Evolutionary conservation across 257 asterid genomes (phyloP).

Genomic region (Verbascum thapsus): DNA sequence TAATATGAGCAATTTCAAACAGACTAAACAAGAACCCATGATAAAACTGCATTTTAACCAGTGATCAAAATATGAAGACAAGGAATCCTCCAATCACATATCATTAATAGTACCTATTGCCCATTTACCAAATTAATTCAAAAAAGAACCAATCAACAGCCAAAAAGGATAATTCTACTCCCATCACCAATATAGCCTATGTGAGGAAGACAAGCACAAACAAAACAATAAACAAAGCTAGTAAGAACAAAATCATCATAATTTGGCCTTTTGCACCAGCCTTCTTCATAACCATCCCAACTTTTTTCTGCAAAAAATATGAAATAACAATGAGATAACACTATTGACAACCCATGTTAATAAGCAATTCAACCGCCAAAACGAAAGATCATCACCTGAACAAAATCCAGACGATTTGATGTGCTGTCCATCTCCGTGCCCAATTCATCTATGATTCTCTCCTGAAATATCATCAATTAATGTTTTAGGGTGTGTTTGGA

Average conservation of each 20-base stretch:
- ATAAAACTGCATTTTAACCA: no score
- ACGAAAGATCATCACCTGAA: constrained; percentile 61
- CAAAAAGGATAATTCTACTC: no score
- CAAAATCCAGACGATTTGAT: constrained; percentile 94
- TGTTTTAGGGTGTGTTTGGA: background rate
- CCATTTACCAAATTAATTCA: no score
- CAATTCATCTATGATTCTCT: constrained; percentile 75
- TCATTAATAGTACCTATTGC: no score
- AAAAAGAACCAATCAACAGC: no score
- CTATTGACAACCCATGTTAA: background rate
- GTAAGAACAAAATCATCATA: constrained; percentile 84
- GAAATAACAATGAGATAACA: constrained; percentile 7
- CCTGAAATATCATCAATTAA: constrained; percentile 49
- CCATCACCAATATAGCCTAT: constrained; percentile 19
- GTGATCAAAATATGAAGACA: no score
- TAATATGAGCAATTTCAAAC: no score
- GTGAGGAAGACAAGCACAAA: constrained; percentile 89
- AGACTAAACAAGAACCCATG: no score
- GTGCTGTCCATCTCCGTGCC: constrained; percentile 96
- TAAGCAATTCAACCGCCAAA: background rate
- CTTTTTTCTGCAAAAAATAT: constrained; percentile 71
- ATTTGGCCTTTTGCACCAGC: constrained; percentile 91
- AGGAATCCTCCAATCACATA: no score
- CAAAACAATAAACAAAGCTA: constrained; percentile 71
- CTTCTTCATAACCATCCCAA: constrained; percentile 93